A percentile compares a stretch with the other conserved stretches of the same genome.
phyloP scores from a whole-genome alignment of 192 early-diverging fungal species.

The Oehlia diaphana region DNA sequence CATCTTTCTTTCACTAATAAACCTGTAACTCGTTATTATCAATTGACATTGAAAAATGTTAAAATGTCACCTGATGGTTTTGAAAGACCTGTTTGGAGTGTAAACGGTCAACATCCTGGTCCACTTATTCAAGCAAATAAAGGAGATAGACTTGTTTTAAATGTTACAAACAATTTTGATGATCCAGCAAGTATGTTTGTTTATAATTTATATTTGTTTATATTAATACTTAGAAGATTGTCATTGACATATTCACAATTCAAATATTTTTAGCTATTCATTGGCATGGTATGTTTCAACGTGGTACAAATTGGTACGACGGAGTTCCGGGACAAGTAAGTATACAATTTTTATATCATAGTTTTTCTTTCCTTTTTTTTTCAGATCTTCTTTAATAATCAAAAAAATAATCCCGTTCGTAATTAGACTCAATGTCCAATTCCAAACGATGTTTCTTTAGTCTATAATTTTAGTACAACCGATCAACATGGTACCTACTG shows the following conservation, averaged over 20 bases:
- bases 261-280: conserved; percentile 31
- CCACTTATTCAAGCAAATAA: conserved; percentile 46
- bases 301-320: conserved; percentile 50
- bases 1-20: not conserved
- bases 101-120: conserved; percentile 56
- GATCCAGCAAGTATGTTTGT: conserved; percentile 32
- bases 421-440: conserved; percentile 37
- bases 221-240: no score
- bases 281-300: conserved; percentile 58
- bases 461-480: conserved; percentile 33
- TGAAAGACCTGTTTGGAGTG: conserved; percentile 65
- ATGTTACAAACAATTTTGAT: conserved; percentile 42
- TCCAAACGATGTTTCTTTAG: conserved; percentile 30
- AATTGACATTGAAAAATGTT: not conserved
- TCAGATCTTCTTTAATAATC: not conserved
- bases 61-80: conserved; percentile 54
- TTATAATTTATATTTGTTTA: not conserved
- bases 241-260: no score
- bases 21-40: not conserved
- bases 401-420: not conserved
- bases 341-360: not conserved
- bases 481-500: conserved; percentile 46
- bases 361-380: not conserved
- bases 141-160: conserved; percentile 50
- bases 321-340: conserved; percentile 37